Evolutionary conservation across 371 early-diverging fungal species (phyloP), one percentile per base, ranked within the genome.

Genomic region (Amoeboradix gromovi): DNA sequence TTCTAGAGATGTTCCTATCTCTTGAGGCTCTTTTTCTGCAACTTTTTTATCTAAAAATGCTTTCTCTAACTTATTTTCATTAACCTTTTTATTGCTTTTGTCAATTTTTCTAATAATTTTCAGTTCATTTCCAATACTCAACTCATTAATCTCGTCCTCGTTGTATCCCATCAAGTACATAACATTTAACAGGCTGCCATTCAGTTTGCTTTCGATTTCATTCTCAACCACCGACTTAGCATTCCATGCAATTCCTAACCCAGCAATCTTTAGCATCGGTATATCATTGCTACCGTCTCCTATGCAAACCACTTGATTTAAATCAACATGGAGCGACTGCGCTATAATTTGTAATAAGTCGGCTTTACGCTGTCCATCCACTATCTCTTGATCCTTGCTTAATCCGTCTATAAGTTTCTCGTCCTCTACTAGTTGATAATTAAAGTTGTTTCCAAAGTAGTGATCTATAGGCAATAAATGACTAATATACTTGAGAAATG

Each of bases 281-380:
- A 99, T 76, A 77, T 99, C 99, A 75, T 99, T 99, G 30, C 97
- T 97, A 65, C 99, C 99, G 77, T 99, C 99, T 30, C 99, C 99
- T 0, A 99, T 91, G 2, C 95, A 94, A 72, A 97, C 85, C 17
- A 95, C 91, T 80, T 86, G 69, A 0, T 27, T 31, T 27, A 29
- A 72, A 89, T 92, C 68, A 91, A 88, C 67, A 80, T 76, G 0
- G 84, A 79, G 17, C 0, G 91, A 86, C 72, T 93, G 92, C 0
- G 94, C 89, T 78, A 94, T 88, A 5, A 90, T 92, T 70, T 88
- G 86, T 69, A 96, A 76, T 70, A 96, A 75, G 76, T 94, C 93
- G 0, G 92, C 91, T 74, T 96, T 96, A 27, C 94, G 80, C 67
- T 83, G 75, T 30, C 89, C 94, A 75, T 90, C 90, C 1, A 96